These are phyloP conservation scores for Pseudoscleropodium purum DNA, from an alignment of 225 moss, liverwort and hornwort genomes.

Conservation along the genomic window DNA sequence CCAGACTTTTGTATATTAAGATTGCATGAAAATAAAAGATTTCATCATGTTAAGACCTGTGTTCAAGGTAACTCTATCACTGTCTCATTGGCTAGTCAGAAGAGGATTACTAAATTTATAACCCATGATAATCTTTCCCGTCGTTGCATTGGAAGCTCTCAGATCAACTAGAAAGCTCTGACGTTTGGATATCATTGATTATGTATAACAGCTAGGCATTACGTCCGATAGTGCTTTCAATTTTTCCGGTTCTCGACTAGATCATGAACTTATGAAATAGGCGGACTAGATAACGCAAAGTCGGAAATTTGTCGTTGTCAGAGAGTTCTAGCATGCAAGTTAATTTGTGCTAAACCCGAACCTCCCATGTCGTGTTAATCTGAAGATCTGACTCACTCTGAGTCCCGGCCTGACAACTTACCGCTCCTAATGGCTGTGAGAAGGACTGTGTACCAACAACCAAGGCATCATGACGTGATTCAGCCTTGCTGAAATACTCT, in stretches of 20 bases:
- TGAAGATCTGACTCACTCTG: neutral
- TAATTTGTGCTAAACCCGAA: neutral
- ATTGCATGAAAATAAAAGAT: neutral
- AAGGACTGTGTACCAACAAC: neutral
- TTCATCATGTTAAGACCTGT: neutral
- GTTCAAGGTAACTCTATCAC: neutral
- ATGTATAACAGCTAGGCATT: neutral
- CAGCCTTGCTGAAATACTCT: neutral
- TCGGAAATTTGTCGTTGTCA: neutral
- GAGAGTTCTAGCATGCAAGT: neutral
- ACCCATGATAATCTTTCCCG: neutral
- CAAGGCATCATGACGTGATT: neutral
- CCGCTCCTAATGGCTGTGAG: neutral
- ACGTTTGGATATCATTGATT: neutral
- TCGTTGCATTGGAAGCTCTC: neutral
- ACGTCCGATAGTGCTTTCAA: neutral
- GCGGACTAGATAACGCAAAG: neutral
- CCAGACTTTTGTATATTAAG: neutral
- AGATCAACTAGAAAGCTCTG: neutral
- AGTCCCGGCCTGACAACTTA: neutral
- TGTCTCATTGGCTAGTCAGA: neutral
- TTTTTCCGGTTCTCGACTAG: neutral
- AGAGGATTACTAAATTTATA: neutral
- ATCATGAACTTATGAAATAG: no score
- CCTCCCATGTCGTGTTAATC: neutral